These are phyloP conservation scores for Gaeumannomyces sp. DNA, from an alignment of 2,329 filamentous ascomycete species.

Conservation along the genomic window DNA sequence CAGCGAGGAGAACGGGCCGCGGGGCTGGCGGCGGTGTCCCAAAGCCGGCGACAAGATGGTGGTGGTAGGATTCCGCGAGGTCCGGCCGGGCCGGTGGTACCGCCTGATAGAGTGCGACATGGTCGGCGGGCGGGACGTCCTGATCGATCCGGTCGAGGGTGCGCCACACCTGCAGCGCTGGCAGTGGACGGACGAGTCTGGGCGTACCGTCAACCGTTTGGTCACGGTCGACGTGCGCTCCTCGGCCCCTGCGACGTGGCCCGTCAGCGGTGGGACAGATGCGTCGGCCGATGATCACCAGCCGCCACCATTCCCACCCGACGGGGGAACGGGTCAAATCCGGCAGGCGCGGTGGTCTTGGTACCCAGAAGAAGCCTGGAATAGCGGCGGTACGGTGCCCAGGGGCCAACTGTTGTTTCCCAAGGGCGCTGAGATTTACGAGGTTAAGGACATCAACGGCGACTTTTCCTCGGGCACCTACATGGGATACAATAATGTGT, in stretches of 20 bases:
- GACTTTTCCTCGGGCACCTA: constrained; percentile 89
- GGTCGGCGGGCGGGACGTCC: constrained; percentile 69
- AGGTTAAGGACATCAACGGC: constrained; percentile 81
- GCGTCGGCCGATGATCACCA: not conserved
- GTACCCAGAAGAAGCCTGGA: constrained; percentile 54
- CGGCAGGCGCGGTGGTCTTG: constrained; percentile 69
- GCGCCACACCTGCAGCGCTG: constrained; percentile 36
- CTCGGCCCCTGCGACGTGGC: constrained; percentile 29
- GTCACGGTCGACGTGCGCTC: constrained; percentile 46
- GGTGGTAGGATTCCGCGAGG: constrained; percentile 67
- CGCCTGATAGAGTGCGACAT: constrained; percentile 64
- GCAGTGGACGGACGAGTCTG: constrained; percentile 40
- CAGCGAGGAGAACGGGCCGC: constrained; percentile 66
- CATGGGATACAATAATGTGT: constrained; percentile 71
- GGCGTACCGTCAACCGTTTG: constrained; percentile 36
- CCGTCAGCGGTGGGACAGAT: not conserved
- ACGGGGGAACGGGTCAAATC: constrained; percentile 63
- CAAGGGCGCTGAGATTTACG: constrained; percentile 71
- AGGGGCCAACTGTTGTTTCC: constrained; percentile 80
- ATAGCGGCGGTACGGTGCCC: not conserved
- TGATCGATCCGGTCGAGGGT: constrained; percentile 45
- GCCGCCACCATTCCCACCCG: constrained; percentile 56
- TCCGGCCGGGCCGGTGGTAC: constrained; percentile 54
- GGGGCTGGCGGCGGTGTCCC: constrained; percentile 78
- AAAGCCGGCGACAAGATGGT: constrained; percentile 74